Evolutionary conservation across 495 filamentous ascomycete species (phyloP).

Genomic region (Aspergillus coremiiformis): DNA sequence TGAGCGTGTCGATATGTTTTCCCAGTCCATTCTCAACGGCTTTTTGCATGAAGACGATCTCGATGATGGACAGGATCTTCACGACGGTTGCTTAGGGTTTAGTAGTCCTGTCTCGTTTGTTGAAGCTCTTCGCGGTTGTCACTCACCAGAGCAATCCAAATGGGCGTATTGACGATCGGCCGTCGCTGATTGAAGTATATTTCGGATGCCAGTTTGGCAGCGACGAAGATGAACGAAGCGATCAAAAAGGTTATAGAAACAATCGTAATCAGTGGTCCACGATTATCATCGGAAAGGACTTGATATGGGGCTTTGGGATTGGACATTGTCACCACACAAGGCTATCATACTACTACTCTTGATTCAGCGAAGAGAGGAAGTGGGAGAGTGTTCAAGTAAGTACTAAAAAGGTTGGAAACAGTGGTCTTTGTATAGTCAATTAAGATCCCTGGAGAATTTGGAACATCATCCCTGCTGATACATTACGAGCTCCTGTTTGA

Average conservation of each 20-base stretch:
- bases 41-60: slow-evolving; percentile 22
- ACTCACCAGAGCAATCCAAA: slow-evolving; percentile 29
- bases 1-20: slow-evolving; percentile 14
- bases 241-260: slow-evolving; percentile 21
- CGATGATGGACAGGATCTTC: slow-evolving; percentile 21
- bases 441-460: too few relatives aligned
- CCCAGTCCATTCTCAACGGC: slow-evolving; percentile 23
- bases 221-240: slow-evolving; percentile 19
- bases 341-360: slow-evolving; percentile 5
- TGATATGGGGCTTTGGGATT: slow-evolving; percentile 13
- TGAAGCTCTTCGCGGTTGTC: neutral
- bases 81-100: too few relatives aligned
- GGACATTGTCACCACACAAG: slow-evolving; percentile 10
- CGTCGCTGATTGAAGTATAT: slow-evolving; percentile 26
- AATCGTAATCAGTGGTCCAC: slow-evolving; percentile 17
- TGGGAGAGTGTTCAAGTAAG: neutral
- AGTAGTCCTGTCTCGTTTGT: too few relatives aligned
- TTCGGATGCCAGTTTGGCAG: slow-evolving; percentile 17
- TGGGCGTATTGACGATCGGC: slow-evolving; percentile 18
- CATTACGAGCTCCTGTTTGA: too few relatives aligned
- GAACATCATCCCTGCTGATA: too few relatives aligned
- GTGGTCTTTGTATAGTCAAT: neutral
- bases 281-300: slow-evolving; percentile 15
- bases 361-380: neutral
- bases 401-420: neutral